phyloP scores from a whole-genome alignment of 2,329 filamentous ascomycete species.

The Apiospora marii region DNA sequence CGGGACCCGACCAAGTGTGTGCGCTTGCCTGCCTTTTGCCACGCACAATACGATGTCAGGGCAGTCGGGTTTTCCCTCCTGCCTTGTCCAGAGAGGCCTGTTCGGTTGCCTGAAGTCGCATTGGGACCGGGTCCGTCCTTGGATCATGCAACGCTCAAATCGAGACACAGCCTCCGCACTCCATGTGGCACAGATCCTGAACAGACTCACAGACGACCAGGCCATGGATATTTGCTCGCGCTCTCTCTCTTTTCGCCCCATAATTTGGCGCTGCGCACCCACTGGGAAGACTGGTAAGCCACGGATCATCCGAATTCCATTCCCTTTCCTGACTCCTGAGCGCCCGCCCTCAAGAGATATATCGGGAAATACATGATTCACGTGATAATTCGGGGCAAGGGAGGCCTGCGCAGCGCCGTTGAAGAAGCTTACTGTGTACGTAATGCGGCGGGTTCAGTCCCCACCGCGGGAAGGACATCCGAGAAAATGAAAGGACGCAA shows the following conservation, averaged over 20 bases:
- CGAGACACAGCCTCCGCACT: slow-evolving; percentile 21
- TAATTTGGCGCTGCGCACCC: neutral
- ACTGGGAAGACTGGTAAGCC: neutral
- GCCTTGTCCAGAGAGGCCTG: neutral
- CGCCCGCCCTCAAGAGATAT: neutral
- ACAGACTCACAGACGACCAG: neutral
- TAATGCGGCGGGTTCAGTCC: slow-evolving; percentile 3
- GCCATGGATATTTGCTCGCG: neutral
- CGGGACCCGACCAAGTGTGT: neutral
- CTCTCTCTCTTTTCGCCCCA: neutral
- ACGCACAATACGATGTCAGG: neutral
- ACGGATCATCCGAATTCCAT: slow-evolving; percentile 14
- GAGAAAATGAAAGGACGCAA: slow-evolving; percentile 15
- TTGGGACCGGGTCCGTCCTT: slow-evolving; percentile 20
- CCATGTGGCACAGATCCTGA: slow-evolving; percentile 11
- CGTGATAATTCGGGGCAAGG: neutral
- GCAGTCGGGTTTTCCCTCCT: neutral
- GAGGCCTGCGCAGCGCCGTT: neutral
- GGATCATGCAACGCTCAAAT: slow-evolving; percentile 18
- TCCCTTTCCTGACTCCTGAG: slow-evolving; percentile 1
- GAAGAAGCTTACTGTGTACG: slow-evolving; percentile 18
- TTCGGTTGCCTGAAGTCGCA: neutral
- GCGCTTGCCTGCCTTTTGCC: neutral
- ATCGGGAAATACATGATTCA: slow-evolving; percentile 11
- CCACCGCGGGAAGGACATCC: slow-evolving; percentile 13